phyloP scores from a whole-genome alignment of 495 filamentous ascomycete species.

The Penicillium bialowiezense region DNA sequence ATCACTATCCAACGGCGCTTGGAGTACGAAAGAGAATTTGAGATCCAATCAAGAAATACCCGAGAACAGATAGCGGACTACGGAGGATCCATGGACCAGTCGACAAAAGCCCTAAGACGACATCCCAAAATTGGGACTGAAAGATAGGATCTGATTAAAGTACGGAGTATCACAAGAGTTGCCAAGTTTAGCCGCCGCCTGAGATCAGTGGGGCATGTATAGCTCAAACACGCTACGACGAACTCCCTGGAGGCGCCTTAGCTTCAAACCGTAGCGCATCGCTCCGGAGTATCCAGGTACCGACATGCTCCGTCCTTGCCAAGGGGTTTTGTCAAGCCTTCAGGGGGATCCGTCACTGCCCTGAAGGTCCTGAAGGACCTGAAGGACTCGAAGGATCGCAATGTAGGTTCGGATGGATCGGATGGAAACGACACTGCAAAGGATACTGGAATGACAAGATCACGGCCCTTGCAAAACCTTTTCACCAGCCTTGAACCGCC shows the following conservation, averaged over 20 bases:
- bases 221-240: slow-evolving; percentile 31
- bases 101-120: background rate
- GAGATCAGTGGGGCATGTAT: slow-evolving; percentile 18
- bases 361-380: background rate
- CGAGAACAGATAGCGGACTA: no score
- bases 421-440: background rate
- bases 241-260: slow-evolving; percentile 14
- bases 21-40: no score
- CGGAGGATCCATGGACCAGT: no score
- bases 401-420: no score
- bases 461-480: background rate
- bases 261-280: slow-evolving; percentile 9
- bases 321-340: background rate
- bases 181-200: slow-evolving; percentile 23
- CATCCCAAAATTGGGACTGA: background rate
- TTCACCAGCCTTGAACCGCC: background rate
- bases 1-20: no score
- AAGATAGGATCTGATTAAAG: no score
- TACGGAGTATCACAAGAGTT: no score
- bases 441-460: background rate
- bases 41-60: no score
- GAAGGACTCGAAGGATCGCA: background rate
- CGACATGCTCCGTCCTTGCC: background rate
- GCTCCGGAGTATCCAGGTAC: background rate
- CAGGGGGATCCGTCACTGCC: background rate